phyloP scores from a whole-genome alignment of 176 grass and related monocot species.

The Raddia distichophylla region DNA sequence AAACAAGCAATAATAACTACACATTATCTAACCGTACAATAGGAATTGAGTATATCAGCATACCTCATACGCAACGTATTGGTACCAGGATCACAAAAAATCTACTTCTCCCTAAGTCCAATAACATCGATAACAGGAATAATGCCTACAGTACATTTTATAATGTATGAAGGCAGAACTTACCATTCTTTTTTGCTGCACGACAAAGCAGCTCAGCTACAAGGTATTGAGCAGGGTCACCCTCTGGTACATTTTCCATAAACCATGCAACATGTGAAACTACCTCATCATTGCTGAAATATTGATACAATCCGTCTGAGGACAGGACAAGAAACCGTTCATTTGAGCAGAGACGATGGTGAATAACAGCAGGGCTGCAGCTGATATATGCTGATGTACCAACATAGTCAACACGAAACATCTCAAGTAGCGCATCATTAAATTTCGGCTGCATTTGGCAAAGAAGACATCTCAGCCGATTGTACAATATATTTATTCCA shows the following conservation, averaged over 20 bases:
- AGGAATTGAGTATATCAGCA: background rate
- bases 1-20: background rate
- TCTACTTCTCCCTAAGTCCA: background rate
- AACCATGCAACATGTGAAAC: slow-evolving; percentile 90
- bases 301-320: slow-evolving; percentile 91
- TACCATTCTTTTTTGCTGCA: slow-evolving; percentile 92
- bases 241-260: slow-evolving; percentile 92
- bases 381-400: slow-evolving; percentile 74
- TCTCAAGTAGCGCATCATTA: slow-evolving; percentile 78
- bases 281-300: slow-evolving; percentile 92
- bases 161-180: slow-evolving; percentile 38
- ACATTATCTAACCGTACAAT: background rate
- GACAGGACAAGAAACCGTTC: slow-evolving; percentile 86
- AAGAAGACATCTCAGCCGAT: slow-evolving; percentile 27
- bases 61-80: background rate
- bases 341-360: slow-evolving; percentile 68
- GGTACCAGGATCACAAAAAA: background rate
- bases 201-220: slow-evolving; percentile 87
- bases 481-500: background rate
- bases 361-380: slow-evolving; percentile 75
- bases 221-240: slow-evolving; percentile 90
- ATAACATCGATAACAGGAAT: background rate
- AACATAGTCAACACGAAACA: slow-evolving; percentile 81
- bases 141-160: background rate
- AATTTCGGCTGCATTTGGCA: slow-evolving; percentile 63